Percentiles rank a stretch among this genome's conserved stretches.
phyloP scores from a whole-genome alignment of 1,284 basidiomycete species.

The Chondrostereum purpureum region DNA sequence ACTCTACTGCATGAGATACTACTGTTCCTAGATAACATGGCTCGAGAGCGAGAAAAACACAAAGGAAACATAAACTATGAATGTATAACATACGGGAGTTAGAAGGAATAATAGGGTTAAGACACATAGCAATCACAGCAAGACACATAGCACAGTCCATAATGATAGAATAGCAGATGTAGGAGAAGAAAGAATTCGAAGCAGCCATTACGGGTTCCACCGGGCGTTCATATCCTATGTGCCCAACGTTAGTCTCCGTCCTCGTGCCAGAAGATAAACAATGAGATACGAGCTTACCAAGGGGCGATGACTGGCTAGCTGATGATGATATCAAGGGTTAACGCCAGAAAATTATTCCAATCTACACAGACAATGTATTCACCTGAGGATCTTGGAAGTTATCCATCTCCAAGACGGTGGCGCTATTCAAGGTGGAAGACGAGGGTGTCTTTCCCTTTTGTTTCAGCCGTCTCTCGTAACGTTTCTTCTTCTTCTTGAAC shows the following conservation, averaged over 20 bases:
- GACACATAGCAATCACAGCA: too few species aligned
- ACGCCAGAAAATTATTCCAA: too few species aligned
- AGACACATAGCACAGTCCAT: too few species aligned
- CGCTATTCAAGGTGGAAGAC: conserved; percentile 6
- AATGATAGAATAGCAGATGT: too few species aligned
- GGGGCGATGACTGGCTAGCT: conserved; percentile 9
- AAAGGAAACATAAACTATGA: too few species aligned
- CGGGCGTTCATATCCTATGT: not conserved
- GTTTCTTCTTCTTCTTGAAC: conserved; percentile 10
- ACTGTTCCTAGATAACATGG: too few species aligned
- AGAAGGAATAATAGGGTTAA: too few species aligned
- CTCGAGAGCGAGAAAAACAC: too few species aligned
- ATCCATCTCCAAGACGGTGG: conserved; percentile 10
- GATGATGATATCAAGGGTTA: not conserved
- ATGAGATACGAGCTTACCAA: conserved; percentile 7
- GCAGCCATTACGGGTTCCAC: not conserved
- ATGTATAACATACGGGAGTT: too few species aligned
- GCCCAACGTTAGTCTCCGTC: not conserved
- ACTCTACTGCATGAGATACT: too few species aligned
- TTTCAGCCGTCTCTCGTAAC: conserved; percentile 1
- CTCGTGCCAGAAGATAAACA: too few species aligned
- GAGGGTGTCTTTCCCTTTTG: not conserved
- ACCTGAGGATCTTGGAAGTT: conserved; percentile 15
- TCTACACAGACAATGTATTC: not conserved
- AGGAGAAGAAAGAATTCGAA: too few species aligned